Evolutionary conservation across 257 asterid genomes (phyloP), one percentile per base, ranked within the genome.

Genomic region (Solanum virginianum): DNA sequence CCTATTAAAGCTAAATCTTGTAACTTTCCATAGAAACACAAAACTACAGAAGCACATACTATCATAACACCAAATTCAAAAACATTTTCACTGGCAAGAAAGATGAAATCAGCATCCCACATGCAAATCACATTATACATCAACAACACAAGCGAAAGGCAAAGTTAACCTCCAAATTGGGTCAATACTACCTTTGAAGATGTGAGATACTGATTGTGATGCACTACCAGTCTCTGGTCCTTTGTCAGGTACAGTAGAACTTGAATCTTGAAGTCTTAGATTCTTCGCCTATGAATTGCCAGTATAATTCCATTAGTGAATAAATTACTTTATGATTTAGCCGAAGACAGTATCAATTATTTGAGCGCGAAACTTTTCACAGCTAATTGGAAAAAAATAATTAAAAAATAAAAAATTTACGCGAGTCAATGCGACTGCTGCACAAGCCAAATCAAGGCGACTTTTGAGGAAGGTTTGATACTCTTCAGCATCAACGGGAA

Each of bases 401-500:
- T 8, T 17, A 26, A 51, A 8, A 32, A 26, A 17, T 17, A 79
- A 53, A 8, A 43, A 69, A 74, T n/a, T 65, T 88, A 95, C 99
- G 90, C 97, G 84, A 59, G 93, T 87, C 91, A 94, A 89, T 65
- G 99, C 98, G 57, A 94, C 94, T 90, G 98, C 99, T 65, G 98
- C 98, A 86, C 99, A 95, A 45, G 97, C 99, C 89, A 93, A 84
- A 87, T 95, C 94, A 26, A 95, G 98, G 51, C 90, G 94, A 86
- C 92, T 94, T 92, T 92, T 93, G 24, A 95, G 94, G 81, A 88
- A 87, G 15, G 96, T 91, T 88, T 94, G 99, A 66, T 92, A 91
- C 85, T 91, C 95, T 65, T 90, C 91, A 9, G 97, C 88, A 91
- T 92, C 94, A 22, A 77, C 80, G 29, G 92, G 93, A 63, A 91